A percentile compares a stretch with the other conserved stretches of the same genome.
These are phyloP conservation scores for Penicillium frequentans DNA, from an alignment of 2,329 filamentous ascomycete species.

Conservation along the genomic window DNA sequence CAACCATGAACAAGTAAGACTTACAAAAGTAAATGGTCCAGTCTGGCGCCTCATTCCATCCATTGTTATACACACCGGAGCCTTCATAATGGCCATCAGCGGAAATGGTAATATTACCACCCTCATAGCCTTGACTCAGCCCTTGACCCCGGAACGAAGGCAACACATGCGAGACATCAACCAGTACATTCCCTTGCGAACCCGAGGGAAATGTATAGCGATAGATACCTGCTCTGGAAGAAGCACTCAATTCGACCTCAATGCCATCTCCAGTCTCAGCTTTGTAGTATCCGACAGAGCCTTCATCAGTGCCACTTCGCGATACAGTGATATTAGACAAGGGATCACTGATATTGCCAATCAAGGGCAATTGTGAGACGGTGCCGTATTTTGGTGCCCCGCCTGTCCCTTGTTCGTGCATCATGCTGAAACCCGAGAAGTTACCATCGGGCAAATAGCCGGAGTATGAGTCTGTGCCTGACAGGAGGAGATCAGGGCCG, in stretches of 20 bases:
- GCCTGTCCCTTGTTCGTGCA: conserved; percentile 67
- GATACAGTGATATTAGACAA: conserved; percentile 57
- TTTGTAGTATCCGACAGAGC: conserved; percentile 63
- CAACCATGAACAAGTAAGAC: background rate
- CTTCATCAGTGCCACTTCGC: conserved; percentile 52
- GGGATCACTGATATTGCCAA: conserved; percentile 54
- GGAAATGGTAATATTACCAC: conserved; percentile 58
- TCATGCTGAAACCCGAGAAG: conserved; percentile 62
- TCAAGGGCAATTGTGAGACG: conserved; percentile 59
- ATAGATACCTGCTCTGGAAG: conserved; percentile 53
- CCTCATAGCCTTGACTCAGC: conserved; percentile 62
- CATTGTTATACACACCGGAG: conserved; percentile 63
- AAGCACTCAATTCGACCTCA: conserved; percentile 58
- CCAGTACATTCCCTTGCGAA: conserved; percentile 50
- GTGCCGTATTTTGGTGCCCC: conserved; percentile 71
- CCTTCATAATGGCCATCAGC: conserved; percentile 59
- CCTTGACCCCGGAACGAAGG: conserved; percentile 62
- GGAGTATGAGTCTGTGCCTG: conserved; percentile 41
- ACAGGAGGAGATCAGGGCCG: conserved; percentile 41
- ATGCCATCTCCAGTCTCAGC: conserved; percentile 58
- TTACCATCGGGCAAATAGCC: conserved; percentile 47
- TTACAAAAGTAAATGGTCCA: conserved; percentile 41
- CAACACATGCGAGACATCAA: conserved; percentile 67
- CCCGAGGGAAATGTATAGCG: conserved; percentile 58
- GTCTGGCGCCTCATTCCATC: conserved; percentile 64